These are phyloP conservation scores for Cladophialophora carrionii DNA, from an alignment of 2,329 filamentous ascomycete species.

Conservation along the genomic window DNA sequence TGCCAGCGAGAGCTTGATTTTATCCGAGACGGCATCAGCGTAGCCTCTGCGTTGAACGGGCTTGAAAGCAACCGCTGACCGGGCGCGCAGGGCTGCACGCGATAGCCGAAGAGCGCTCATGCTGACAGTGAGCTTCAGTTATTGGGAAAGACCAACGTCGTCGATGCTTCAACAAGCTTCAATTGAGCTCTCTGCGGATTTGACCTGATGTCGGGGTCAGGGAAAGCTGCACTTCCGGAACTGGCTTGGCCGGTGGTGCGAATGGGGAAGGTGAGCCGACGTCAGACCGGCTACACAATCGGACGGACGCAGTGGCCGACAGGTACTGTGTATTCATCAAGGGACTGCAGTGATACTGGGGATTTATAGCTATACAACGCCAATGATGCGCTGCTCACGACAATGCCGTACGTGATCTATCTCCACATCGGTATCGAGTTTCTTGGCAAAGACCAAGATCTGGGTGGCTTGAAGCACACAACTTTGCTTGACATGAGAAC, in stretches of 20 bases:
- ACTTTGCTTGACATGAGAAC: too few species aligned
- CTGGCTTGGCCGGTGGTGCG: constrained; percentile 4
- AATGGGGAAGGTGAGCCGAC: constrained; percentile 17
- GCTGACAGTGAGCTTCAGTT: constrained; percentile 46
- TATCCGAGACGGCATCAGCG: constrained; percentile 83
- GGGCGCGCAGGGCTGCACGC: constrained; percentile 77
- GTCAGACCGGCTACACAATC: background rate
- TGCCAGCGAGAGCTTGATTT: constrained; percentile 97
- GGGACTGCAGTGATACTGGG: background rate
- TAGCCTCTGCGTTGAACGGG: constrained; percentile 86
- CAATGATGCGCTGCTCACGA: background rate
- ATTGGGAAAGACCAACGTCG: constrained; percentile 1
- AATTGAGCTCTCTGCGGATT: constrained; percentile 27
- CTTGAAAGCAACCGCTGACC: constrained; percentile 73
- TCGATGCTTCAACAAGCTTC: constrained; percentile 26
- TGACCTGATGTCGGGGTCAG: constrained; percentile 21
- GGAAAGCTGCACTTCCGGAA: constrained; percentile 26
- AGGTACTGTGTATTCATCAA: background rate
- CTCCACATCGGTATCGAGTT: background rate
- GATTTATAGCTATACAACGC: background rate
- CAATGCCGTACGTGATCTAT: background rate
- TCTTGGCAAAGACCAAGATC: background rate
- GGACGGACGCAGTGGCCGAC: too few species aligned
- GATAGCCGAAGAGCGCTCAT: constrained; percentile 97
- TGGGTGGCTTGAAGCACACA: background rate